phyloP scores from a whole-genome alignment of 2,329 filamentous ascomycete genomes.

The Aureobasidium musti region DNA sequence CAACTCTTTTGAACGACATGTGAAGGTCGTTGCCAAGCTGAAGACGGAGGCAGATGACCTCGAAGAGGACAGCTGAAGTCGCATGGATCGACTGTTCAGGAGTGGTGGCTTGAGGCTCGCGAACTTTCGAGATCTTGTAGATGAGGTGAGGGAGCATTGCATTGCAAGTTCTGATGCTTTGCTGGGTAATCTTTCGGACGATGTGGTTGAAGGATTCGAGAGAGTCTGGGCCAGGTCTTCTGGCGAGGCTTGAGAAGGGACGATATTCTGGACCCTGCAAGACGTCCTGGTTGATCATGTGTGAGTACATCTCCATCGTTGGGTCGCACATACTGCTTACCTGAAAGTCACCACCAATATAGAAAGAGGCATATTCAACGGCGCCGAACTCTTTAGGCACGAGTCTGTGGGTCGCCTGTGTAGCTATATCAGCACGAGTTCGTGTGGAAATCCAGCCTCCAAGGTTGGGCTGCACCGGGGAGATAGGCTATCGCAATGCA shows the following conservation, averaged over 20 bases:
- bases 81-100: background rate
- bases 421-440: background rate
- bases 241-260: background rate
- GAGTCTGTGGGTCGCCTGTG: background rate
- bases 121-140: background rate
- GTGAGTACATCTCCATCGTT: background rate
- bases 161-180: slow-evolving; percentile 7
- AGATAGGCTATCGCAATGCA: too few species aligned
- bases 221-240: slow-evolving; percentile 12
- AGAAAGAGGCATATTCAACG: background rate
- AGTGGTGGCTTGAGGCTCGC: background rate
- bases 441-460: too few species aligned
- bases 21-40: slow-evolving; percentile 4
- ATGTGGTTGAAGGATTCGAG: background rate
- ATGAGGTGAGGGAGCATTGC: slow-evolving; percentile 13
- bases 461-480: too few species aligned
- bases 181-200: background rate
- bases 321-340: background rate
- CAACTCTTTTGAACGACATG: slow-evolving; percentile 5
- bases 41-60: background rate
- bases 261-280: background rate
- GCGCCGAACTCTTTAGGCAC: background rate
- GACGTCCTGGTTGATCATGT: background rate
- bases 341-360: background rate
- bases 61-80: background rate